Evolutionary conservation across 306 rosid species (phyloP).

Genomic region (Vicia faba): DNA sequence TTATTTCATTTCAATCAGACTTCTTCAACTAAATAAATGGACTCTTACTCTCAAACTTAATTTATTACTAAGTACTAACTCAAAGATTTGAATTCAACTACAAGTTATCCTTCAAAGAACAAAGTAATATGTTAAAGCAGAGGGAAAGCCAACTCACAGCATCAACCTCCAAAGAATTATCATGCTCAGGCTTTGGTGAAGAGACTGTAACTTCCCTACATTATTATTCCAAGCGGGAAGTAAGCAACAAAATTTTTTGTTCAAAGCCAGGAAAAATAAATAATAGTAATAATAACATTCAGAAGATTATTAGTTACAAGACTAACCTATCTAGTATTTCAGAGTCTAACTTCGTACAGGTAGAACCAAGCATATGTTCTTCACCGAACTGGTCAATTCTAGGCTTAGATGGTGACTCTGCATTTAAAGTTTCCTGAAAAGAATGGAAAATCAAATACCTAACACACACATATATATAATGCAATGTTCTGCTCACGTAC

Average conservation of each 20-base stretch:
- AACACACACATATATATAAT: neutral
- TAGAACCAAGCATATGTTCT: slow-evolving; percentile 31
- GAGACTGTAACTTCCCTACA: slow-evolving; percentile 62
- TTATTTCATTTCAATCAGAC: slow-evolving; percentile 2
- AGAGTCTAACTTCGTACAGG: slow-evolving; percentile 27
- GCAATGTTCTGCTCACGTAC: slow-evolving; percentile 9
- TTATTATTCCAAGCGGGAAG: slow-evolving; percentile 7
- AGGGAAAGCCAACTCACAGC: slow-evolving; percentile 41
- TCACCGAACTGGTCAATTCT: slow-evolving; percentile 26
- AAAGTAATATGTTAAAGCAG: neutral
- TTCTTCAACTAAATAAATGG: slow-evolving; percentile 2
- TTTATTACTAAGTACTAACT: slow-evolving; percentile 12
- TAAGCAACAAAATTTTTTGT: neutral
- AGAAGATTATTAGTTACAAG: slow-evolving; percentile 12
- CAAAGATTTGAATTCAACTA: slow-evolving; percentile 1
- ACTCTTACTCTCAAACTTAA: too few species aligned
- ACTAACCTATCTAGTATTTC: slow-evolving; percentile 62
- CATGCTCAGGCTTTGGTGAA: slow-evolving; percentile 49
- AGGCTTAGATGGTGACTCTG: slow-evolving; percentile 30
- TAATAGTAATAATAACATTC: neutral
- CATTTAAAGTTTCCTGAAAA: slow-evolving; percentile 38
- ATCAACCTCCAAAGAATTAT: slow-evolving; percentile 49
- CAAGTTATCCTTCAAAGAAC: neutral
- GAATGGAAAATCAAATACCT: neutral
- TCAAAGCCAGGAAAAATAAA: slow-evolving; percentile 16